Evolutionary conservation across 2,329 filamentous ascomycete genomes (phyloP), one percentile per base, ranked within the genome.

Genomic region (Talaromyces sp.): DNA sequence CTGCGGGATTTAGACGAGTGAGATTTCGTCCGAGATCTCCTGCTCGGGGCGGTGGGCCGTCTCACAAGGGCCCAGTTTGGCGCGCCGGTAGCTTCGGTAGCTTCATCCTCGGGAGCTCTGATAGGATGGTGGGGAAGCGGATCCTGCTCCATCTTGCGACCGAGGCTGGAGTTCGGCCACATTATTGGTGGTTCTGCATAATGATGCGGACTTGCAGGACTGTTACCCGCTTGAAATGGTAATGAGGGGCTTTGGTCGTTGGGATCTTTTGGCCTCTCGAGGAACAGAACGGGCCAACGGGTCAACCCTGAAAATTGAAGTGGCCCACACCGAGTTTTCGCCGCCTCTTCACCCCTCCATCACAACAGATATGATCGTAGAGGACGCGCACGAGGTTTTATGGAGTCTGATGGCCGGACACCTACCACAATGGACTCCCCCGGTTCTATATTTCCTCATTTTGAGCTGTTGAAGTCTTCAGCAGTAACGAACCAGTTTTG

Each of bases 11-110:
- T 59, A 57, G 52, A 53, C 53, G 54, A 57, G 56, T 54, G 56
- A 69, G 68, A 70, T 70, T 65, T 60, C 58, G 59, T 57, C 67
- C 68, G 68, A 70, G 65, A 68, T 69, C 61, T 59, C 49, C 49
- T 52, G 46, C 50, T 58, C 45, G 43, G 41, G 27, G 45, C 44
- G 52, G 52, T 55, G 57, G 52, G 51, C 4, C 40, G 24, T 36
- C 40, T 47, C 40, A 33, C 43, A 30, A 14, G 35, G 43, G 39
- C 44, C 47, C 43, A 39, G 43, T 51, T 39, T 47, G 22, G 35
- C 7, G 9, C 13, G 24, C 35, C 30, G 27, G 22, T 47, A 35
- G 36, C 30, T 43, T 39, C 24, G n/a, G 30, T 43, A 49, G 46
- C 41, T 49, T 36, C 42, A 3, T 20, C 16, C 14, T 29, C 35